Base-by-base conservation (phyloP, 305 asterid genomes). In the Rubia peregrina region DNA sequence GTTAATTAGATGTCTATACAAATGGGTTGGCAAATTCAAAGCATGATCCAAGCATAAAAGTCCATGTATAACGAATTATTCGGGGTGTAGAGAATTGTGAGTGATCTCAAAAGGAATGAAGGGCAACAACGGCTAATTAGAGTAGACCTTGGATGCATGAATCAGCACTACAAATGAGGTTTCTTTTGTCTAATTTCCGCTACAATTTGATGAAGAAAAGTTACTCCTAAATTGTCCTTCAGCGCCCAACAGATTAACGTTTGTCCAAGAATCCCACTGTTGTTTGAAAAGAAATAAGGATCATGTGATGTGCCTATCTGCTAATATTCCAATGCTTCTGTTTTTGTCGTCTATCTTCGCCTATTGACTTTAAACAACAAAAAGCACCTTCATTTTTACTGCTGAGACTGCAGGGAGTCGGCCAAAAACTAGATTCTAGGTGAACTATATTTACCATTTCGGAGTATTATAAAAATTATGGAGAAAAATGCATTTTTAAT, bases 71-170 rank as follows among this genome's bases (percentile, higher is more conserved):
- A 73, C 73, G 57, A 68, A 73, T 72, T 17, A 64, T 17, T 53
- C 9, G 22, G 59, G 59, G 17, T 48, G 55, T 24, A 22, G 49
- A 40, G 10, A 26, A 56, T n/a, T 43, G 14, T 72, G 71, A 56
- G 10, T 73, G 68, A 56, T 87, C 87, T 86, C 79, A 89, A 89
- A 90, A 82, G 93, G 77, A 80, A 72, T 74, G 86, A 86, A 85
- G 80, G 76, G 84, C 85, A 85, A 74, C 68, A 67, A 75, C 83
- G 80, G 80, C 57, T 76, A 83, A 89, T 53, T 16, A 49, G 56
- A 82, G 82, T 76, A 56, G 66, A 80, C 95, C 82, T 83, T 76
- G 93, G 97, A 92, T 89, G 86, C 97, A 86, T 78, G 74, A 87
- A 85, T 82, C 69, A 69, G 77, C 70, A 80, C 78, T 79, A 81